Evolutionary conservation across 2,329 filamentous ascomycete genomes (phyloP), one percentile per base, ranked within the genome.

Genomic region (Apiospora rasikravindrae): DNA sequence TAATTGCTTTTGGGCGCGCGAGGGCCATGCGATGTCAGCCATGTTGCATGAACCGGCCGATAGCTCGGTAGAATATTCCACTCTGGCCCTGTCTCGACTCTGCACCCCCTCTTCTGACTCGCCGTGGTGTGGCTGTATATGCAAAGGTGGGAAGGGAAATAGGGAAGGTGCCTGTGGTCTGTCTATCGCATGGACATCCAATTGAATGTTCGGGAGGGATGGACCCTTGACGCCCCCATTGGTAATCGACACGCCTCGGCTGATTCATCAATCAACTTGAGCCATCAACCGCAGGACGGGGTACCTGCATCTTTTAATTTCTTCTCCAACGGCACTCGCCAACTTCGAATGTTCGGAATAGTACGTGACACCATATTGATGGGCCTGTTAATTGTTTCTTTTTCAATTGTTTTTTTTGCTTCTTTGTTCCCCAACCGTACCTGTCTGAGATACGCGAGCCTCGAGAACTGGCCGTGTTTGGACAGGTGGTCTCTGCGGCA

Each of bases 211-310:
- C 47, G 3, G 47, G 47, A 51, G 44, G 47, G 47, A 49, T n/a
- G 47, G 47, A 49, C 47, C 22, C n/a, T 11, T 22, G 44, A n/a
- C 44, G 4, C 51, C 26, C 53, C 19, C 57, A n/a, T 64, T 64
- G 57, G 33, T 64, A 64, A 64, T 13, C 51, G 16, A 3, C 26
- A 19, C 51, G 47, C 14, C 29, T 19, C 6, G 10, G 57, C 57
- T 64, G 57, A 64, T 64, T 64, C 57, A 64, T 64, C 57, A 37
- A n/a, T n/a, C n/a, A n/a, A n/a, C n/a, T n/a, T n/a, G n/a, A 40
- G 22, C 29, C 53, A 29, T 40, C 6, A 26, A 29, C n/a, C 29
- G 29, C 33, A 29, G n/a, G 2, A 40, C n/a, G 19, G 10, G 19
- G 22, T 49, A n/a, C 45, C 45, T 49, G 45, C 45, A n/a, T n/a